phyloP scores from a whole-genome alignment of 2,329 filamentous ascomycete species.

The Aspergillus tamarii region DNA sequence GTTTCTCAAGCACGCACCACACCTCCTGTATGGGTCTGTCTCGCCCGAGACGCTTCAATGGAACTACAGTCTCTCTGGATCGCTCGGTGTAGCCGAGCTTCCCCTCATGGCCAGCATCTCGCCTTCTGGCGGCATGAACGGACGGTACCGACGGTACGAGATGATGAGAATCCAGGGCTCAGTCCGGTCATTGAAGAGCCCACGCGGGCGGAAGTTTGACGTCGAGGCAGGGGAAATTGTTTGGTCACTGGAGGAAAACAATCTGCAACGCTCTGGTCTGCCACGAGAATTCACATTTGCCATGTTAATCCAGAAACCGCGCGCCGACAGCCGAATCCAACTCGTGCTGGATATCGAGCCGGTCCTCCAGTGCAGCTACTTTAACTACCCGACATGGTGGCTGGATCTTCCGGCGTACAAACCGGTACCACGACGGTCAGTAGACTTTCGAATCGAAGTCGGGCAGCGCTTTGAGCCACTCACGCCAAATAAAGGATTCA shows the following conservation, averaged over 20 bases:
- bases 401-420: constrained; percentile 42
- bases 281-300: constrained; percentile 57
- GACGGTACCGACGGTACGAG: constrained; percentile 50
- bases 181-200: constrained; percentile 44
- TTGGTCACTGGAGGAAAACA: constrained; percentile 56
- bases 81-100: constrained; percentile 50
- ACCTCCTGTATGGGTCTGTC: constrained; percentile 52
- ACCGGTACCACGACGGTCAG: constrained; percentile 38
- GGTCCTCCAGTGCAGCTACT: constrained; percentile 44
- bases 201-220: constrained; percentile 40
- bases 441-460: constrained; percentile 47
- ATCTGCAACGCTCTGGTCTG: constrained; percentile 51
- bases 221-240: constrained; percentile 51
- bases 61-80: constrained; percentile 52
- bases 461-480: constrained; percentile 49
- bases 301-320: constrained; percentile 51
- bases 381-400: constrained; percentile 47
- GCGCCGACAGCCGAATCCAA: constrained; percentile 40
- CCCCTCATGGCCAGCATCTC: constrained; percentile 48
- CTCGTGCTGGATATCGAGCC: constrained; percentile 50
- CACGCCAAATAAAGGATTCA: constrained; percentile 43
- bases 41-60: constrained; percentile 53
- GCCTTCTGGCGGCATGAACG: constrained; percentile 45
- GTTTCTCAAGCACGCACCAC: constrained; percentile 55
- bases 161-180: constrained; percentile 57